Conservation (phyloP, 768 basidiomycete species). For the Paxillus rubicundulus region DNA sequence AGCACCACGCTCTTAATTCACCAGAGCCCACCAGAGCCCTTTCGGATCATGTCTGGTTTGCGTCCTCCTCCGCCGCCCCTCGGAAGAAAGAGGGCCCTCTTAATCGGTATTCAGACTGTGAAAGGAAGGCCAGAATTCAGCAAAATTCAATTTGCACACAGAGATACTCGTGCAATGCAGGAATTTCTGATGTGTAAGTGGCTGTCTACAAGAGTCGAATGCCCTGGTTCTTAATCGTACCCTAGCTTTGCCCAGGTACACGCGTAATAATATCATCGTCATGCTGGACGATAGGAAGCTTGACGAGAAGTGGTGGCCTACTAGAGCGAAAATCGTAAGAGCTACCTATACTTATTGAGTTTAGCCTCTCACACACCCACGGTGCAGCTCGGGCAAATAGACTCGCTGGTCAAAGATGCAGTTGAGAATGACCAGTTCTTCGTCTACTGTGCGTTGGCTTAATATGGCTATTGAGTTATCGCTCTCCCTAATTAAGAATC, state of each 20-base stretch:
- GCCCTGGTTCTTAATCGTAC: not conserved
- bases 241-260: not conserved
- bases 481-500: not conserved
- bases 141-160: slow-evolving; percentile 2
- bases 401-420: not conserved
- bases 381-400: slow-evolving; percentile 1
- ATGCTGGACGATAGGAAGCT: slow-evolving; percentile 2
- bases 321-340: slow-evolving; percentile 1
- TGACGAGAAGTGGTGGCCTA: not conserved
- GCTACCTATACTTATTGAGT: not conserved
- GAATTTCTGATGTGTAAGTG: not conserved
- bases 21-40: not conserved
- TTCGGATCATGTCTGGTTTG: not conserved
- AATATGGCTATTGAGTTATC: not conserved
- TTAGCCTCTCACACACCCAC: not conserved
- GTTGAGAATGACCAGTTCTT: slow-evolving; percentile 2
- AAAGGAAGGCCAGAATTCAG: not conserved
- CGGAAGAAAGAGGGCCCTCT: not conserved
- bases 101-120: not conserved
- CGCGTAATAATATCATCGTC: not conserved
- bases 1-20: no score
- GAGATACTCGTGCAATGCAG: not conserved
- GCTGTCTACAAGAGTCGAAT: no score
- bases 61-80: not conserved
- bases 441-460: slow-evolving; percentile 7